Evolutionary conservation across 208 protist species (phyloP).

Genomic region (Wallacemonas collosoma): DNA sequence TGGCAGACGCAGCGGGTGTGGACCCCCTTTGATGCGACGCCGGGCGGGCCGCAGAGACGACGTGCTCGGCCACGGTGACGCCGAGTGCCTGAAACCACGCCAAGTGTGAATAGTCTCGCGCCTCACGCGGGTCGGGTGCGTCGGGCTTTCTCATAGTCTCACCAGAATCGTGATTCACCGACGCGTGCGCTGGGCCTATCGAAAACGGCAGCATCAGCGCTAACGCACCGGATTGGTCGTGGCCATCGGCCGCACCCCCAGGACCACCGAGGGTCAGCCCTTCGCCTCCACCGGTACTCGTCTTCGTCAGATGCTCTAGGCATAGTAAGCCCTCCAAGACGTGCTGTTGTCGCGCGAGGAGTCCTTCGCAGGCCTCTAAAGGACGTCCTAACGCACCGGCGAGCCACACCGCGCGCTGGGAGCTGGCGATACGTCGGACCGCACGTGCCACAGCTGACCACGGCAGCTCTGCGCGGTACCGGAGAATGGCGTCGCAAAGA

Average conservation of each 20-base stretch:
- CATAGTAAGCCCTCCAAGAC: slow-evolving; percentile 37
- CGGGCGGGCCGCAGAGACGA: not conserved
- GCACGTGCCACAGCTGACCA: slow-evolving; percentile 10
- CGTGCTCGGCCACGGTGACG: not conserved
- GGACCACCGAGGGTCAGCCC: too few species aligned
- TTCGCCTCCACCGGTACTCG: not conserved
- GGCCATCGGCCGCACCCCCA: too few species aligned
- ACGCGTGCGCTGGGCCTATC: not conserved
- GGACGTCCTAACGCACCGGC: slow-evolving; percentile 5
- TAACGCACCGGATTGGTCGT: not conserved
- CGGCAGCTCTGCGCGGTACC: slow-evolving; percentile 24
- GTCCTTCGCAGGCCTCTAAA: slow-evolving; percentile 7
- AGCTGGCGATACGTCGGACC: not conserved
- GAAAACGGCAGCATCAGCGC: slow-evolving; percentile 1
- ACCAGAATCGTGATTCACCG: too few species aligned
- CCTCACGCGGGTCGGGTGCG: too few species aligned
- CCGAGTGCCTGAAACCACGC: not conserved
- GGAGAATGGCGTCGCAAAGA: slow-evolving; percentile 27
- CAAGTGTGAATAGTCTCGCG: not conserved
- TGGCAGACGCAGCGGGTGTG: not conserved
- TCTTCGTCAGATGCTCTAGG: slow-evolving; percentile 24
- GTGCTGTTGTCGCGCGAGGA: slow-evolving; percentile 26
- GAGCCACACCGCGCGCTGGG: not conserved
- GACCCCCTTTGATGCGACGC: too few species aligned
- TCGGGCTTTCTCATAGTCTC: too few species aligned